A percentile compares a stretch with the other conserved stretches of the same genome.
phyloP scores from a whole-genome alignment of 306 rosid species.

The Boehmeria nivea region DNA sequence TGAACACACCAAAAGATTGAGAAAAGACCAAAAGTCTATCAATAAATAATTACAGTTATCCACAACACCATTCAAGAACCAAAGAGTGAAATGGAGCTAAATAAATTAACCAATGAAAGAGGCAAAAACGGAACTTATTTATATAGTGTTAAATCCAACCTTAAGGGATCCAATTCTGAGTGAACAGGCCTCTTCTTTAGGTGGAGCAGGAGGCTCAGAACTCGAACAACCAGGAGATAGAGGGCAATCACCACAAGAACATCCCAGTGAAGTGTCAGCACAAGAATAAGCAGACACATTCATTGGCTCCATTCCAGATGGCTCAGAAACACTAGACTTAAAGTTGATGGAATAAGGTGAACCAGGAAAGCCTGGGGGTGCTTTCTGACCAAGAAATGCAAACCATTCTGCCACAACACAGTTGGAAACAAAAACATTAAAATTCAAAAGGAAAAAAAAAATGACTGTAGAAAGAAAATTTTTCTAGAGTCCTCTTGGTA shows the following conservation, averaged over 20 bases:
- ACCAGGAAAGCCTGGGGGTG: constrained; percentile 74
- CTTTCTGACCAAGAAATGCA: constrained; percentile 78
- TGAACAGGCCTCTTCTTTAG: constrained; percentile 52
- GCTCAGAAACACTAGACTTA: constrained; percentile 37
- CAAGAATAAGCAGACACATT: constrained; percentile 75
- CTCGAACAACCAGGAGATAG: constrained; percentile 60
- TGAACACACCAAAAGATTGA: too few species aligned
- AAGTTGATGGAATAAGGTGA: constrained; percentile 81
- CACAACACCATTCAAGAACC: constrained; percentile 10
- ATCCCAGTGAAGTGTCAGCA: constrained; percentile 84
- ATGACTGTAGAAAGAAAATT: background rate
- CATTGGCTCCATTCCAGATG: constrained; percentile 73
- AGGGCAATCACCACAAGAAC: constrained; percentile 99
- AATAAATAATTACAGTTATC: constrained; percentile 3
- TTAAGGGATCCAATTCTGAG: constrained; percentile 61
- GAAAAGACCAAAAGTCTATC: background rate
- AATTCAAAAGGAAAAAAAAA: constrained; percentile 7
- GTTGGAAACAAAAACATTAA: constrained; percentile 27
- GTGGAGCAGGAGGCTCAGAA: constrained; percentile 68
- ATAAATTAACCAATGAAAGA: constrained; percentile 6
- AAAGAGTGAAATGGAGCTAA: background rate
- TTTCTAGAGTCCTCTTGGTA: background rate
- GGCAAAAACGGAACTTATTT: constrained; percentile 13
- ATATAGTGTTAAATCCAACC: constrained; percentile 40
- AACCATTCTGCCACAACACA: constrained; percentile 64